Evolutionary conservation across 257 asterid genomes (phyloP).

Genomic region (Solanum appendiculatum): DNA sequence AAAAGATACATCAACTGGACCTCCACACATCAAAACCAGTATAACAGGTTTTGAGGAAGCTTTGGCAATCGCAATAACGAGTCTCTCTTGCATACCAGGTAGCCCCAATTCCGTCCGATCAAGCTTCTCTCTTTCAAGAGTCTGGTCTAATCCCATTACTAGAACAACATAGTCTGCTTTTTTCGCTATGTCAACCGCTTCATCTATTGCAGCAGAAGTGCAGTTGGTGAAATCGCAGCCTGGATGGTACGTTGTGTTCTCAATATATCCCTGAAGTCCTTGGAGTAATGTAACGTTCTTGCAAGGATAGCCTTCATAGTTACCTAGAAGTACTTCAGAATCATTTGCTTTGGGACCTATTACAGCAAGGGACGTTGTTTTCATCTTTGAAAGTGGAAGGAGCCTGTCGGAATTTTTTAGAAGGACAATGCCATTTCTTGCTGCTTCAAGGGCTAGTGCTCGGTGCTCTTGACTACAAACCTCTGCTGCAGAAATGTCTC

Average conservation of each 20-base stretch:
- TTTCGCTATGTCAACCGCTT: slow-evolving; percentile 22
- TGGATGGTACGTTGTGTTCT: slow-evolving; percentile 13
- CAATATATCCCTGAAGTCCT: slow-evolving; percentile 27
- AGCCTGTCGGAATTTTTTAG: slow-evolving; percentile 39
- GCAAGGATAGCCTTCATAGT: slow-evolving; percentile 64
- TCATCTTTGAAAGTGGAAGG: slow-evolving; percentile 48
- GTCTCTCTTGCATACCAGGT: slow-evolving; percentile 44
- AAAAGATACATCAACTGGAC: slow-evolving; percentile 59
- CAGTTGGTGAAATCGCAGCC: slow-evolving; percentile 41
- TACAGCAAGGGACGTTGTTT: slow-evolving; percentile 31
- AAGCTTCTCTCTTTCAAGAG: slow-evolving; percentile 34
- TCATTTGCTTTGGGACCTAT: slow-evolving; percentile 54
- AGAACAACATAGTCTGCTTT: slow-evolving; percentile 37
- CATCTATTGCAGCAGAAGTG: slow-evolving; percentile 20
- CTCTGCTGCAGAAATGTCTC: slow-evolving; percentile 17
- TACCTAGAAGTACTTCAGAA: slow-evolving; percentile 23
- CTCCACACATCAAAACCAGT: slow-evolving; percentile 46
- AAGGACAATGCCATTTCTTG: slow-evolving; percentile 55
- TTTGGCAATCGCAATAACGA: slow-evolving; percentile 23
- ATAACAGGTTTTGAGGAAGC: slow-evolving; percentile 41
- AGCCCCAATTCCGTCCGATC: slow-evolving; percentile 45
- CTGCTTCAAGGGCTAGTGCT: slow-evolving; percentile 51
- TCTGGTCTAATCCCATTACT: slow-evolving; percentile 63
- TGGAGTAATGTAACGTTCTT: slow-evolving; percentile 34
- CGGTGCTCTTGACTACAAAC: slow-evolving; percentile 51